Conservation (phyloP, 2,329 filamentous ascomycete genomes). For the Arthrobotrys musiformis region DNA sequence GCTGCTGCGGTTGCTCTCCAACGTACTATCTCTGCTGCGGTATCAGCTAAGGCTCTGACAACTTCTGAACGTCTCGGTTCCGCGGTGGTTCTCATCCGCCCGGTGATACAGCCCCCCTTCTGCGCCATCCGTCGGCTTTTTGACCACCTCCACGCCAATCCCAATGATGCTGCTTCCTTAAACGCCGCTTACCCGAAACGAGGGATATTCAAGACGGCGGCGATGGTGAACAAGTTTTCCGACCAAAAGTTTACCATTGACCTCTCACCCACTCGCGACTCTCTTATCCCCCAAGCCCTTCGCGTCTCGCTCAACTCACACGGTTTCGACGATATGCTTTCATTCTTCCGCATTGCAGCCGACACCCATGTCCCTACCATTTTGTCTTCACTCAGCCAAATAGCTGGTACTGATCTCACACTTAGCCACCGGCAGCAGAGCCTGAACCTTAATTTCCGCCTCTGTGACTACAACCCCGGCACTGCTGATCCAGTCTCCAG, state of each 20-base stretch:
- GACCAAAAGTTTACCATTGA: conserved; percentile 24
- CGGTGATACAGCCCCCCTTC: not conserved
- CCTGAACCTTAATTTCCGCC: conserved; percentile 19
- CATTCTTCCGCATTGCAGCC: conserved; percentile 2
- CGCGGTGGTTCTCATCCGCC: not conserved
- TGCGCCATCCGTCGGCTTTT: not conserved
- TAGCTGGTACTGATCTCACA: not conserved
- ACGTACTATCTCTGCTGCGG: no score
- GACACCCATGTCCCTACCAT: conserved; percentile 1
- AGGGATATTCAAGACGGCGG: conserved; percentile 19
- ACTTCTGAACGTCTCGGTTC: no score
- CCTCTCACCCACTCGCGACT: conserved; percentile 1
- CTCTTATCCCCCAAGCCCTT: not conserved
- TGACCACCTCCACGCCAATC: conserved; percentile 5
- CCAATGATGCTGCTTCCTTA: not conserved
- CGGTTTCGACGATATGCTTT: not conserved
- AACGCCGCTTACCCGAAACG: conserved; percentile 17
- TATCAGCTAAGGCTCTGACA: no score
- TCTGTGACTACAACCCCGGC: conserved; percentile 10
- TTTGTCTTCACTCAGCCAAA: conserved; percentile 1
- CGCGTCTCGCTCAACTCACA: not conserved
- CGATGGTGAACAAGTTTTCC: not conserved
- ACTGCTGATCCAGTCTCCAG: conserved; percentile 2
- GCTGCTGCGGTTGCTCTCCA: no score
- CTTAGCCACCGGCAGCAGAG: not conserved